A percentile compares a stretch with the other conserved stretches of the same genome.
phyloP scores from a whole-genome alignment of 352 stramenopile species.

The Aphanomyces astaci region DNA sequence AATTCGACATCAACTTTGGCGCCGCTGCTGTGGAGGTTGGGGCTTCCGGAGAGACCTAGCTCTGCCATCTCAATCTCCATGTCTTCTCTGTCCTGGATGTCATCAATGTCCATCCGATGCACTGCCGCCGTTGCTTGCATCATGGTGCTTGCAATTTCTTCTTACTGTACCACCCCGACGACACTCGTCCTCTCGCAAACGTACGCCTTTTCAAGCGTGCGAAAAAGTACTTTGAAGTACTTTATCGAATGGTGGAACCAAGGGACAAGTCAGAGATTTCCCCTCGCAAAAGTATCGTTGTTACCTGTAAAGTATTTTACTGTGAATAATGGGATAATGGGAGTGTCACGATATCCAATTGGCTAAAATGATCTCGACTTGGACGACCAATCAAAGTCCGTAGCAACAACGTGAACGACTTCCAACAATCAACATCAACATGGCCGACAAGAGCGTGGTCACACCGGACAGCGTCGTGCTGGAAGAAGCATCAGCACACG shows the following conservation, averaged over 20 bases:
- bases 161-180: background rate
- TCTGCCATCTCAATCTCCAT: conserved; percentile 27
- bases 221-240: background rate
- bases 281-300: background rate
- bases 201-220: no score
- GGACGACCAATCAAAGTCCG: conserved; percentile 1
- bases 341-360: background rate
- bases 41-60: conserved; percentile 24
- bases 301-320: no score
- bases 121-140: conserved; percentile 12
- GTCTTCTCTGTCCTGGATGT: conserved; percentile 18
- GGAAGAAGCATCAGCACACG: background rate
- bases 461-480: background rate
- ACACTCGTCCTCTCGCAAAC: background rate
- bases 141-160: background rate
- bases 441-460: background rate
- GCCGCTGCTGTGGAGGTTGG: conserved; percentile 24
- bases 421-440: background rate
- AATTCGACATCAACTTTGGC: conserved; percentile 28
- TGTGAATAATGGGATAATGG: background rate
- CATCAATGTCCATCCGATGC: conserved; percentile 24
- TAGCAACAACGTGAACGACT: background rate
- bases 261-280: no score
- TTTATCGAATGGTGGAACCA: no score
- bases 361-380: background rate